A percentile compares a stretch with the other conserved stretches of the same genome.
phyloP scores from a whole-genome alignment of 1,139 yeast genomes.

The Wickerhamomyces sp. region DNA sequence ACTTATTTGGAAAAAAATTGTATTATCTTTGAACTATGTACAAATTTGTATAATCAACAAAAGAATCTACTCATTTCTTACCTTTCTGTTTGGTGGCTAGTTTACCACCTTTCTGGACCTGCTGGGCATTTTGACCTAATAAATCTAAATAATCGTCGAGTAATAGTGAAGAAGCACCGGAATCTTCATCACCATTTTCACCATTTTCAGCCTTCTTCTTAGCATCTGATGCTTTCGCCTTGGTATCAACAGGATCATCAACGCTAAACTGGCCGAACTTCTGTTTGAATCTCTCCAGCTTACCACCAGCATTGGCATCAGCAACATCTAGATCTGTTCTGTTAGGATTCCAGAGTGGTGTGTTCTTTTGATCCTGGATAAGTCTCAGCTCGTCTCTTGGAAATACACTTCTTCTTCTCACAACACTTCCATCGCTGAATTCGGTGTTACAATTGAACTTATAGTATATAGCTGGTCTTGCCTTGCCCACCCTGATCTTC shows the following conservation, averaged over 20 bases:
- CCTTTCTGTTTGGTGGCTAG: constrained; percentile 50
- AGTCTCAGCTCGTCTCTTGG: constrained; percentile 85
- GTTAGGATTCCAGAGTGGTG: constrained; percentile 82
- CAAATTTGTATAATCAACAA: constrained; percentile 1
- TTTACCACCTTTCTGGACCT: constrained; percentile 61
- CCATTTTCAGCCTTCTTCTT: too few species aligned
- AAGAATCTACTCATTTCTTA: constrained; percentile 28
- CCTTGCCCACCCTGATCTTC: constrained; percentile 54
- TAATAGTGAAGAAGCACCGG: constrained; percentile 20
- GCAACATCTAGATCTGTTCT: constrained; percentile 69
- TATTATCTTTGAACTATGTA: too few species aligned
- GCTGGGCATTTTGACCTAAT: constrained; percentile 58
- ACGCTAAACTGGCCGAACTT: constrained; percentile 57
- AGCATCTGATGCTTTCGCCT: too few species aligned
- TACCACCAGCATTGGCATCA: constrained; percentile 83
- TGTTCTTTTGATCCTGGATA: constrained; percentile 85
- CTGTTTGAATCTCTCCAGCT: constrained; percentile 77
- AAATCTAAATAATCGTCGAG: constrained; percentile 56
- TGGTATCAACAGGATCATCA: constrained; percentile 19
- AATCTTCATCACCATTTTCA: too few species aligned
- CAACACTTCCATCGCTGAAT: constrained; percentile 89
- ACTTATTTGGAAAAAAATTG: too few species aligned
- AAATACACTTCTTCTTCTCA: constrained; percentile 75
- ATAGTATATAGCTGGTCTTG: constrained; percentile 89
- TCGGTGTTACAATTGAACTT: constrained; percentile 86